Percentiles rank a stretch among this genome's conserved stretches.
Evolutionary conservation across 495 filamentous ascomycete genomes (phyloP).

Genomic region (Penicillium coffeae): DNA sequence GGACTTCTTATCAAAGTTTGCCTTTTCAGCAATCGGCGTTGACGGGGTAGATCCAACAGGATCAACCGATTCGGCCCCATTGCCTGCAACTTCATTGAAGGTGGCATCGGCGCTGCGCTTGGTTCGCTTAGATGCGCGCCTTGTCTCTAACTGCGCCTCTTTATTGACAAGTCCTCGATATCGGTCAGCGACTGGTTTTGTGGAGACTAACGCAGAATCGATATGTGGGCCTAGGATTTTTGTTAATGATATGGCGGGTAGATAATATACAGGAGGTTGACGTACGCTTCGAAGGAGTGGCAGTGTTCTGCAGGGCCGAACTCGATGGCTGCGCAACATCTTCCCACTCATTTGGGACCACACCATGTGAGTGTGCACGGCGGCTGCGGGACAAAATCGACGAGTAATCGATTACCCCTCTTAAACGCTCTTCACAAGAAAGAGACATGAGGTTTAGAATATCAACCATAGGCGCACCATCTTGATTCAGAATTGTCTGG

Average conservation of each 20-base stretch:
- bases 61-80: conserved; percentile 33
- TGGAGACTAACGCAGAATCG: conserved; percentile 12
- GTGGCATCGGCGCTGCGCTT: conserved; percentile 43
- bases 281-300: conserved; percentile 61
- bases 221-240: conserved; percentile 30
- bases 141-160: conserved; percentile 46
- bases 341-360: conserved; percentile 64
- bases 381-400: conserved; percentile 59
- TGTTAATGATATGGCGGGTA: conserved; percentile 11
- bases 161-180: conserved; percentile 31
- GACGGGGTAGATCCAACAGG: conserved; percentile 41
- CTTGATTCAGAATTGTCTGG: conserved; percentile 59
- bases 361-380: conserved; percentile 66
- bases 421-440: conserved; percentile 66
- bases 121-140: conserved; percentile 47
- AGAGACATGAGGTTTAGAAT: conserved; percentile 73
- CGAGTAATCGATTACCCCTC: conserved; percentile 67
- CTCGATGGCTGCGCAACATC: conserved; percentile 55
- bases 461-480: conserved; percentile 64
- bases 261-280: neutral
- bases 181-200: conserved; percentile 31
- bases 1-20: conserved; percentile 52
- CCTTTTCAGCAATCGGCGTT: conserved; percentile 38
- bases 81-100: conserved; percentile 34
- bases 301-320: conserved; percentile 34